Evolutionary conservation across 1,284 basidiomycete species (phyloP).

Genomic region (Melampsora larici-populina): DNA sequence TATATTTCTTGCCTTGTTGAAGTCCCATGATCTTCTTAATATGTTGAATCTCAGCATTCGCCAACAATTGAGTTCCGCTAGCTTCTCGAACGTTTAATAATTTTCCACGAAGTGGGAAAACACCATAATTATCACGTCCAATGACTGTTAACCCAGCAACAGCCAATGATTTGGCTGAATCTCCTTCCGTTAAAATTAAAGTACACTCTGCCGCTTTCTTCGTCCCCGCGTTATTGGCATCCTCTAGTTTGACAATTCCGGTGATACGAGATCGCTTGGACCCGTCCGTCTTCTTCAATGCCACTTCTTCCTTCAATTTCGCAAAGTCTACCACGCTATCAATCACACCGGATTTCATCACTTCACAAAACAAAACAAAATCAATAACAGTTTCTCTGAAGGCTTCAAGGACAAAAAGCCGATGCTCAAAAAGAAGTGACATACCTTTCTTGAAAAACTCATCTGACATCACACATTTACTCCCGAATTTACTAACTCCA

Average conservation of each 20-base stretch:
- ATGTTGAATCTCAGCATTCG: conserved; percentile 93
- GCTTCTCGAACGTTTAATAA: conserved; percentile 96
- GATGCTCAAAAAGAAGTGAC: conserved; percentile 45
- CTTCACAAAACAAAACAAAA: conserved; percentile 56
- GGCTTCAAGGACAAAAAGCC: not conserved
- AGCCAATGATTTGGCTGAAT: conserved; percentile 95
- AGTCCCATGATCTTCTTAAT: conserved; percentile 98
- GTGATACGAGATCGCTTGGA: conserved; percentile 81
- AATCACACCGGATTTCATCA: conserved; percentile 83
- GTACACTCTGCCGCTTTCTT: conserved; percentile 78
- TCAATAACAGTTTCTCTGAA: not conserved
- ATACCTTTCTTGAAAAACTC: conserved; percentile 93
- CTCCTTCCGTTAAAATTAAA: conserved; percentile 96
- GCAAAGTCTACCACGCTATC: conserved; percentile 94
- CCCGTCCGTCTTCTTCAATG: conserved; percentile 96
- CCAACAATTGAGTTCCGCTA: conserved; percentile 90
- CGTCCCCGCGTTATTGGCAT: conserved; percentile 96
- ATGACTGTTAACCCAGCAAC: conserved; percentile 91
- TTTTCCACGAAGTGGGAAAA: conserved; percentile 97
- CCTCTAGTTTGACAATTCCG: conserved; percentile 88
- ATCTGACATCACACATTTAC: conserved; percentile 81
- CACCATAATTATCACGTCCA: conserved; percentile 93
- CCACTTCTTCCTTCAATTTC: conserved; percentile 91
- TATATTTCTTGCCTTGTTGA: conserved; percentile 88
- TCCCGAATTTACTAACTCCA: conserved; percentile 79